Base-by-base conservation (phyloP, 495 filamentous ascomycete genomes). In the Aspergillus steynii region DNA sequence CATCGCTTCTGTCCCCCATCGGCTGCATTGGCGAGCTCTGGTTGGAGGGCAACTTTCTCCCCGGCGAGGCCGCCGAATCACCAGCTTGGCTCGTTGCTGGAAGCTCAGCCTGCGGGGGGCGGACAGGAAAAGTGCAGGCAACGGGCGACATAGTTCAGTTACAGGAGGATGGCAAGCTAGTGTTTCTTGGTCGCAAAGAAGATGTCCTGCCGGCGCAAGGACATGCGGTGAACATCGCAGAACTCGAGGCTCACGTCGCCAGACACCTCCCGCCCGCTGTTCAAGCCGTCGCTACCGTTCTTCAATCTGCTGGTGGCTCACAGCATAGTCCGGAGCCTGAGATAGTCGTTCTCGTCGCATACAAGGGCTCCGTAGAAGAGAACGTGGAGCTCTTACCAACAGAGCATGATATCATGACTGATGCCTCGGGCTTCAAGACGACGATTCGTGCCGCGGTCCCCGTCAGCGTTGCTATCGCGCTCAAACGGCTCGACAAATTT, bases 401-500 rank as follows among this genome's bases (percentile, higher is more conserved):
- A 15, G 42, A 62, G 14, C 63, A 74, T 12, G 58, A 68, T 5
- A 61, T 76, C 2, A 27, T 27, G 5, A 54, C 56, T 27, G 56
- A 64, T 9, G 48, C 47, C 7, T 61, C 54, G 4, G 45, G 42
- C 14, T 56, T 60, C 1, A 27, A 62, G n/a, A 49, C 48, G 0
- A 65, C 55, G 1, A 59, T 74, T 29, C 61, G 68, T 50, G 58
- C 61, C 25, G 54, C 49, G 0, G 65, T 74, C 9, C 37, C 74
- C 0, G 51, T 62, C 2, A 64, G 46, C 29, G 67, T 76, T 27
- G 67, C 66, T 27, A 52, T 65, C 1, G 65, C 68, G 6, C 42
- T 79, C 28, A 74, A 68, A 56, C 69, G 68, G 29, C 64, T 79
- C 3, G 65, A 75, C 63, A 79, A 75, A 34, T 76, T 71, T 32